These are phyloP conservation scores for Fraxinus albicans DNA, from an alignment of 305 asterid species.

Conservation along the genomic window DNA sequence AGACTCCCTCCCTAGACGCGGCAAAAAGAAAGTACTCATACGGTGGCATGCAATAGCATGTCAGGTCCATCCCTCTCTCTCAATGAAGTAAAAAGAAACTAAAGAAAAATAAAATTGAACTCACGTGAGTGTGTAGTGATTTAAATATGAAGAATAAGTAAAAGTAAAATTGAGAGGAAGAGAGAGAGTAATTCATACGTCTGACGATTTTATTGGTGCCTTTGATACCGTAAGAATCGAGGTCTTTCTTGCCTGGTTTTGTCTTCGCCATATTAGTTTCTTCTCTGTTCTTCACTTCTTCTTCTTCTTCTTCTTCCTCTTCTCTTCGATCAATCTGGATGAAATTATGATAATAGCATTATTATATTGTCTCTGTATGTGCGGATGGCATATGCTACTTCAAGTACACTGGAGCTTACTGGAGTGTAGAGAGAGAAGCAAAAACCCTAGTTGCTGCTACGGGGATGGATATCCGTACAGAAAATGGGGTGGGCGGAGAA, in stretches of 20 bases:
- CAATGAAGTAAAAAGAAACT: not conserved
- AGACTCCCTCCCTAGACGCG: not conserved
- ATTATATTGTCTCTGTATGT: not conserved
- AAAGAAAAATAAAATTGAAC: not conserved
- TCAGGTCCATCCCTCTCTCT: not conserved
- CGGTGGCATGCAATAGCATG: not conserved
- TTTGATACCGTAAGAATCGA: constrained; percentile 58
- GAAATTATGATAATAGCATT: not conserved
- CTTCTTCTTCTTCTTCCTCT: not conserved
- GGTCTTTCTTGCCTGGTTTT: constrained; percentile 67
- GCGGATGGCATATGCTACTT: not conserved
- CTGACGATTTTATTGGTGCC: constrained; percentile 67
- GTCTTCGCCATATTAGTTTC: constrained; percentile 55
- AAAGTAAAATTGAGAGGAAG: not conserved
- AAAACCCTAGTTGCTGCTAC: not conserved
- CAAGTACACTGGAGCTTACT: not conserved
- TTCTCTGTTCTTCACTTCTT: not conserved
- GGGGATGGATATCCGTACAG: not conserved
- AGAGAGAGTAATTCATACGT: constrained; percentile 32
- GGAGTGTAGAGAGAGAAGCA: not conserved
- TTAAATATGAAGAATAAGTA: not conserved
- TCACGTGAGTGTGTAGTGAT: constrained; percentile 9
- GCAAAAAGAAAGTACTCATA: not conserved
- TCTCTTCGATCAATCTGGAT: not conserved
- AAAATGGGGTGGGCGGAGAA: not conserved